These are phyloP conservation scores for Auricularia sp. DNA, from an alignment of 768 basidiomycete species.

Conservation along the genomic window DNA sequence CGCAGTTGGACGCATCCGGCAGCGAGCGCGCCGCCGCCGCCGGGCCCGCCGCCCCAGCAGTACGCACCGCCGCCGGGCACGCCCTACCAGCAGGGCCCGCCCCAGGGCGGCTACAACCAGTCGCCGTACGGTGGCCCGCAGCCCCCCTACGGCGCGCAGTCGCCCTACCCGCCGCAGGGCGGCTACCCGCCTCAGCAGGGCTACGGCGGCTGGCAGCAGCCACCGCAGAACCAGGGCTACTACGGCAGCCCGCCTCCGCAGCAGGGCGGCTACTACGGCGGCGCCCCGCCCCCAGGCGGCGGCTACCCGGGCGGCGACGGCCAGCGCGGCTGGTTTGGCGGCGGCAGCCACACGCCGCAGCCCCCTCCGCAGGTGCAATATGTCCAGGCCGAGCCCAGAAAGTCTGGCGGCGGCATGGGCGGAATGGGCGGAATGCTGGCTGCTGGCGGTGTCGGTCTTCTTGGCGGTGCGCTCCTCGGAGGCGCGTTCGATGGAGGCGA, in stretches of 20 bases:
- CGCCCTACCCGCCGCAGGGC: background rate
- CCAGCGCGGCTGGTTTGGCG: slow-evolving; percentile 24
- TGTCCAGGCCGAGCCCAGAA: slow-evolving; percentile 26
- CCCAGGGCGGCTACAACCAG: background rate
- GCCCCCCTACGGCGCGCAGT: background rate
- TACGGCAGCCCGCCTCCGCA: slow-evolving; percentile 15
- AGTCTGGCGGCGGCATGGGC: slow-evolving; percentile 36
- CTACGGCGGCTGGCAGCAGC: slow-evolving; percentile 6
- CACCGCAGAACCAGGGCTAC: slow-evolving; percentile 4
- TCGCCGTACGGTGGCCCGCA: background rate
- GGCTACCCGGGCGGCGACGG: background rate
- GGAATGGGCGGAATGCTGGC: slow-evolving; percentile 9
- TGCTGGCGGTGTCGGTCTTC: slow-evolving; percentile 57
- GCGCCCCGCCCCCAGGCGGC: slow-evolving; percentile 3
- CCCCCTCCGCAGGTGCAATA: slow-evolving; percentile 28
- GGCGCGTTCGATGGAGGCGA: slow-evolving; percentile 34
- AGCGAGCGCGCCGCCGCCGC: slow-evolving; percentile 33
- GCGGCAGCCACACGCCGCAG: slow-evolving; percentile 21
- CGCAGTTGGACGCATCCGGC: slow-evolving; percentile 62
- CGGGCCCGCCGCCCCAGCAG: slow-evolving; percentile 25
- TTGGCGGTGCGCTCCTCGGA: slow-evolving; percentile 50
- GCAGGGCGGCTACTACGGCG: slow-evolving; percentile 12
- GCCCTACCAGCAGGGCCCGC: slow-evolving; percentile 10
- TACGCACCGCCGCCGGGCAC: slow-evolving; percentile 36
- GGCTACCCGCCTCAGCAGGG: slow-evolving; percentile 2